A percentile compares a stretch with the other conserved stretches of the same genome.
phyloP scores from a whole-genome alignment of 306 rosid genomes.

The Acmispon strigosus region DNA sequence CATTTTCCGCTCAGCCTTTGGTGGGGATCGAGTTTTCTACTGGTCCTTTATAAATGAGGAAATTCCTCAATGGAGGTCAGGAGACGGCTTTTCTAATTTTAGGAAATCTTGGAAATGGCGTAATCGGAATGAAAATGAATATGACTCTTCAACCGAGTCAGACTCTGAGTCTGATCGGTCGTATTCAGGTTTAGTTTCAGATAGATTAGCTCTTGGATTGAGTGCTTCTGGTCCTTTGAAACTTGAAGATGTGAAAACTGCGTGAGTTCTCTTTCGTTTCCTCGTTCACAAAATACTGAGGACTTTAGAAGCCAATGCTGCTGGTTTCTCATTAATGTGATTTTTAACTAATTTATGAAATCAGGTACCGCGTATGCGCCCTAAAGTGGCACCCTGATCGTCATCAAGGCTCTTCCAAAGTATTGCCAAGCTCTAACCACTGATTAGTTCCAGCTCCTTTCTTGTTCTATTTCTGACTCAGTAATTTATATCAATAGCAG shows the following conservation, averaged over 20 bases:
- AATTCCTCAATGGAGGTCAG: constrained; percentile 56
- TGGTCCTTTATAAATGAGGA: constrained; percentile 73
- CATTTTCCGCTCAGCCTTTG: constrained; percentile 53
- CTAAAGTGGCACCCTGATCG: constrained; percentile 97
- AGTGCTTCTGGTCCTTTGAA: constrained; percentile 64
- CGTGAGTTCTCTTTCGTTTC: constrained; percentile 44
- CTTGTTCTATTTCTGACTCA: background rate
- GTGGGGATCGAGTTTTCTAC: constrained; percentile 45
- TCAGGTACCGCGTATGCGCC: constrained; percentile 72
- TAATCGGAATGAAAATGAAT: constrained; percentile 33
- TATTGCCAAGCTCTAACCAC: constrained; percentile 6
- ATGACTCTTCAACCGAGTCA: constrained; percentile 34
- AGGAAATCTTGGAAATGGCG: constrained; percentile 55
- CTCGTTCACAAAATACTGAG: background rate
- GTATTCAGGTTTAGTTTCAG: constrained; percentile 29
- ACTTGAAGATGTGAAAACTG: constrained; percentile 72
- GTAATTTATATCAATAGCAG: background rate
- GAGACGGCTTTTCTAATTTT: constrained; percentile 21
- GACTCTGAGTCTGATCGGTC: constrained; percentile 26
- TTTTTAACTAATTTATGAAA: constrained; percentile 1
- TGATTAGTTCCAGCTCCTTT: background rate
- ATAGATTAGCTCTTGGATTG: constrained; percentile 80
- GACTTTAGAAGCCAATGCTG: background rate
- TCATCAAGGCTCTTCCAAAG: constrained; percentile 84
- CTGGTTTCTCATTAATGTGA: background rate